Conservation (phyloP, 2,329 filamentous ascomycete genomes). For the Lachnellula arida region DNA sequence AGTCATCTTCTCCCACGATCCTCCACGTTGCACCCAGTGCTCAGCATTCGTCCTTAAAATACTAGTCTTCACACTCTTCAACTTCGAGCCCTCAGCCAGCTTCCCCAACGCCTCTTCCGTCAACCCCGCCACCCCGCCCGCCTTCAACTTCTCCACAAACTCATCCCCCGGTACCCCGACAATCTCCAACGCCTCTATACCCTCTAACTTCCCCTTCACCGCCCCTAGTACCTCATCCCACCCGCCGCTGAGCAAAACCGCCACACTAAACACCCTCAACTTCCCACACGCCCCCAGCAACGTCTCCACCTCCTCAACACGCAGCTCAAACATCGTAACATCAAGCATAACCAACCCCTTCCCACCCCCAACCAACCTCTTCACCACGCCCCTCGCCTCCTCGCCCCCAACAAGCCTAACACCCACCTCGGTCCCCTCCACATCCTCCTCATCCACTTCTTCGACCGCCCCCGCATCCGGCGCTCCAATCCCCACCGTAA, state of each 20-base stretch:
- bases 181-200: constrained; percentile 23
- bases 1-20: not conserved
- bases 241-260: constrained; percentile 32
- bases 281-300: constrained; percentile 35
- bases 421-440: constrained; percentile 22
- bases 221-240: constrained; percentile 18
- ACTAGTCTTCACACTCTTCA: constrained; percentile 23
- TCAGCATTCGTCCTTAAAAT: constrained; percentile 21
- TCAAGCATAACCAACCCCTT: constrained; percentile 28
- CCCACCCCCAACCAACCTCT: constrained; percentile 22
- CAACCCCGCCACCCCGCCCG: constrained; percentile 9
- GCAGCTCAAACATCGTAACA: constrained; percentile 38
- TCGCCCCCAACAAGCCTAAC: constrained; percentile 10
- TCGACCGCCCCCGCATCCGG: constrained; percentile 13
- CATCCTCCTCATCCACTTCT: constrained; percentile 21
- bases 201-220: constrained; percentile 9
- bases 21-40: constrained; percentile 12
- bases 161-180: constrained; percentile 21
- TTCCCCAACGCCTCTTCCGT: constrained; percentile 7
- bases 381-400: constrained; percentile 6
- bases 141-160: constrained; percentile 20
- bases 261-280: constrained; percentile 36
- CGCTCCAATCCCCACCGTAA: constrained; percentile 15
- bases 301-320: constrained; percentile 30
- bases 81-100: constrained; percentile 5